phyloP scores from a whole-genome alignment of 495 filamentous ascomycete genomes.

The Annulohypoxylon moriforme region DNA sequence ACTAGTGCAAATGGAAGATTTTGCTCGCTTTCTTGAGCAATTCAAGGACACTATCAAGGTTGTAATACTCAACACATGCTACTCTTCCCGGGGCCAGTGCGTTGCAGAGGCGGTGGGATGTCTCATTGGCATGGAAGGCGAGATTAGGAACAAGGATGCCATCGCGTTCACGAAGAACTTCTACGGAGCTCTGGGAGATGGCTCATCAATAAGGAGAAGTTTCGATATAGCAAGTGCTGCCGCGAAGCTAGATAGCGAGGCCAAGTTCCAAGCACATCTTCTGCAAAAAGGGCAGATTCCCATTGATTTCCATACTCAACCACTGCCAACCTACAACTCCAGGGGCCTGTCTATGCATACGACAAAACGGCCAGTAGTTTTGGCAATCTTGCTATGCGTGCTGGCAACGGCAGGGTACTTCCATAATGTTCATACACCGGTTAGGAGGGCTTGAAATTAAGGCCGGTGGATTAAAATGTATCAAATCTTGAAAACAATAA shows the following conservation, averaged over 20 bases:
- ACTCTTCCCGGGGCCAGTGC: neutral
- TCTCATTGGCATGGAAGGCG: neutral
- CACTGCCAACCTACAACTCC: neutral
- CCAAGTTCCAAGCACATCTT: neutral
- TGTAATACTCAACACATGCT: neutral
- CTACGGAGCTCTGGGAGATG: neutral
- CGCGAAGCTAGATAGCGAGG: neutral
- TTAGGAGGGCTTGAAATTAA: too few relatives aligned
- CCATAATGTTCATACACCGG: neutral
- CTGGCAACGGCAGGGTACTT: neutral
- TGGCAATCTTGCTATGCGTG: neutral
- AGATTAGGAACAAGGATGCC: neutral
- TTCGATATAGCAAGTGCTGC: neutral
- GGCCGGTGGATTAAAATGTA: neutral
- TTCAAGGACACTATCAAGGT: neutral
- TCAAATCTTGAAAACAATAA: neutral
- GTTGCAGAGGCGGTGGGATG: neutral
- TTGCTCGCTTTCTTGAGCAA: neutral
- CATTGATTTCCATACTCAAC: neutral
- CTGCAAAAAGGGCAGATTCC: neutral
- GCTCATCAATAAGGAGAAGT: neutral
- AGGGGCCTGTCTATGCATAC: neutral
- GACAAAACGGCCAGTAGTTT: neutral
- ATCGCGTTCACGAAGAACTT: neutral
- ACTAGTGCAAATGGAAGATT: neutral